A percentile compares a stretch with the other conserved stretches of the same genome.
phyloP scores from a whole-genome alignment of 2,329 filamentous ascomycete species.

The Pleomassaria siparia region DNA sequence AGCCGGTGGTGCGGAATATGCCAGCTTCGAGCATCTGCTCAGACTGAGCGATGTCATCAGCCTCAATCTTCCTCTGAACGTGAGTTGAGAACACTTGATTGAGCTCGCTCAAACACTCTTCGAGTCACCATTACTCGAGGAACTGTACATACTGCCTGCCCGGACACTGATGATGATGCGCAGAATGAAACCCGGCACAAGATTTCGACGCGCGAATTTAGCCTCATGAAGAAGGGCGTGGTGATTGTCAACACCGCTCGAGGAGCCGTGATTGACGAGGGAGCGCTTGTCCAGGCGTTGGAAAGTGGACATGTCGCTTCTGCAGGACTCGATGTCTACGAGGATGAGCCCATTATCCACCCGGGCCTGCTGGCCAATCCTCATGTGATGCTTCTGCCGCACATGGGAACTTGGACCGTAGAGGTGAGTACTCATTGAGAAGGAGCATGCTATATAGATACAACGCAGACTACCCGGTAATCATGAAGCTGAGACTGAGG shows the following conservation, averaged over 20 bases:
- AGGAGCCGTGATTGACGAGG: conserved; percentile 64
- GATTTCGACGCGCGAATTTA: conserved; percentile 70
- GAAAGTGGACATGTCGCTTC: conserved; percentile 69
- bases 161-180: conserved; percentile 6
- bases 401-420: conserved; percentile 82
- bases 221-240: conserved; percentile 74
- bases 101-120: neutral
- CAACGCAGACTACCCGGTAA: neutral
- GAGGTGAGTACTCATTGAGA: conserved; percentile 53
- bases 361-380: conserved; percentile 70
- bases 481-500: no score
- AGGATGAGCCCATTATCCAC: conserved; percentile 77
- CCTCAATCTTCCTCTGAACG: conserved; percentile 79
- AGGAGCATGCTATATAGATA: conserved; percentile 14
- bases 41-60: conserved; percentile 73
- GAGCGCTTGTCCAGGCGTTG: conserved; percentile 73
- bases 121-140: neutral
- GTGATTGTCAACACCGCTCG: conserved; percentile 63
- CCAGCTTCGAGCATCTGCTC: conserved; percentile 73
- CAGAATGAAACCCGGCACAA: conserved; percentile 69
- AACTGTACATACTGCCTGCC: neutral
- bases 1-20: conserved; percentile 63
- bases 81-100: conserved; percentile 47
- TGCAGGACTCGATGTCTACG: conserved; percentile 78
- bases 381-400: conserved; percentile 73